Evolutionary conservation across 768 basidiomycete genomes (phyloP).

Genomic region (Pholiota conissans): DNA sequence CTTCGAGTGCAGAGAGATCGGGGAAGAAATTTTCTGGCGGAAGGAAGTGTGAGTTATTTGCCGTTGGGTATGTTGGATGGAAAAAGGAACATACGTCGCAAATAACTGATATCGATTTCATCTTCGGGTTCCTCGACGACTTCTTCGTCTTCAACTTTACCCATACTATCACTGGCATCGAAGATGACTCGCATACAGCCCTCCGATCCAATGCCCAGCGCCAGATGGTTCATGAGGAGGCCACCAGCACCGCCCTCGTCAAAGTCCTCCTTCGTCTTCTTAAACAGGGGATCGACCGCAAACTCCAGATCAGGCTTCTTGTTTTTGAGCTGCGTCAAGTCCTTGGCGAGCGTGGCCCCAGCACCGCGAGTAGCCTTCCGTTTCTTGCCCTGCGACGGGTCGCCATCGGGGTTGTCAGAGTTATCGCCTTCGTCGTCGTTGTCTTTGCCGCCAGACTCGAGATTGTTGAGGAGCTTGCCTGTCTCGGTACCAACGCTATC

Average conservation of each 20-base stretch:
- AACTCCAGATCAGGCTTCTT: conserved; percentile 97
- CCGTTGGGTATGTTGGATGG: neutral
- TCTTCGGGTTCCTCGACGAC: conserved; percentile 70
- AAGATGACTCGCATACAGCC: conserved; percentile 90
- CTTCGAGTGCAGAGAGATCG: conserved; percentile 58
- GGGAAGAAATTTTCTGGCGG: conserved; percentile 70
- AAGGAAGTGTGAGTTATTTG: conserved; percentile 5
- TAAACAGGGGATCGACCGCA: conserved; percentile 94
- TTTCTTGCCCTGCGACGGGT: conserved; percentile 58
- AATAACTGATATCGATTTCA: conserved; percentile 60
- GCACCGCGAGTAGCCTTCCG: conserved; percentile 65
- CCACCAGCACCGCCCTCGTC: conserved; percentile 98
- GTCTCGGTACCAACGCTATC: conserved; percentile 97
- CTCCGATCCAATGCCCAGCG: conserved; percentile 73
- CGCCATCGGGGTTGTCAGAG: conserved; percentile 70
- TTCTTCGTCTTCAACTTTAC: conserved; percentile 78
- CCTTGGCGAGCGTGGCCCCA: conserved; percentile 89
- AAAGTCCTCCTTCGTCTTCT: conserved; percentile 97
- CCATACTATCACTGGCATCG: conserved; percentile 90
- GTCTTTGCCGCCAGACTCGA: conserved; percentile 57
- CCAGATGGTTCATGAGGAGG: conserved; percentile 94
- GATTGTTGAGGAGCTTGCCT: conserved; percentile 89
- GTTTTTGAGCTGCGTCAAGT: conserved; percentile 73
- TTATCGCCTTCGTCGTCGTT: conserved; percentile 60
- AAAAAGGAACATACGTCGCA: conserved; percentile 50